Evolutionary conservation across 2,329 filamentous ascomycete species (phyloP).

Genomic region (Emmonsia crescens): DNA sequence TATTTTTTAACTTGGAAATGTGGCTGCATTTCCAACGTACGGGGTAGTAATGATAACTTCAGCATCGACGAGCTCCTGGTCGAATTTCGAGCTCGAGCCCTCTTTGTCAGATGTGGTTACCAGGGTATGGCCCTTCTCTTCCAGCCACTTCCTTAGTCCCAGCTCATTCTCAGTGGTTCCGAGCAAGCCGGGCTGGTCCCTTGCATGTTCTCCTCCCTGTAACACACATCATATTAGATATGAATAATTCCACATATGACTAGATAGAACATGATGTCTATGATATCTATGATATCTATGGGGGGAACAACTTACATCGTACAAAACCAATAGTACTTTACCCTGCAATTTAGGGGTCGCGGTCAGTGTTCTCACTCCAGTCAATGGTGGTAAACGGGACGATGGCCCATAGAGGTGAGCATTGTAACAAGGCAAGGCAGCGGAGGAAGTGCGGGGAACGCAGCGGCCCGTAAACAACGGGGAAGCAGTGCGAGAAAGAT

Average conservation of each 20-base stretch:
- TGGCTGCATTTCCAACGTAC: slow-evolving; percentile 38
- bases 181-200: slow-evolving; percentile 76
- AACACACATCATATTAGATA: slow-evolving; percentile 3
- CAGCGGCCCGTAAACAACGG: slow-evolving; percentile 37
- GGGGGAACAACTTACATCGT: slow-evolving; percentile 56
- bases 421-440: slow-evolving; percentile 8
- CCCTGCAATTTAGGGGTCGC: slow-evolving; percentile 64
- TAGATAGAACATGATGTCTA: too few species aligned
- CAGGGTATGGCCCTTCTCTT: slow-evolving; percentile 91
- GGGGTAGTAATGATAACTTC: slow-evolving; percentile 99
- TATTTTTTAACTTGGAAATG: not conserved
- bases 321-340: slow-evolving; percentile 89
- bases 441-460: slow-evolving; percentile 25
- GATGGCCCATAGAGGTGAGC: slow-evolving; percentile 20
- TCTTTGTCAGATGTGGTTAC: slow-evolving; percentile 98
- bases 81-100: slow-evolving; percentile 81
- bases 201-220: slow-evolving; percentile 69
- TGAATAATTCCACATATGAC: not conserved
- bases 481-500: slow-evolving; percentile 43
- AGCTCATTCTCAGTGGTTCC: slow-evolving; percentile 98
- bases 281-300: not conserved
- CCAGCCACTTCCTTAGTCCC: slow-evolving; percentile 92
- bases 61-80: slow-evolving; percentile 89
- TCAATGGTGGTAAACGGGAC: slow-evolving; percentile 35
- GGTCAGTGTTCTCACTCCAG: slow-evolving; percentile 51